phyloP scores from a whole-genome alignment of 306 rosid genomes.

The Hippophae rhamnoides region DNA sequence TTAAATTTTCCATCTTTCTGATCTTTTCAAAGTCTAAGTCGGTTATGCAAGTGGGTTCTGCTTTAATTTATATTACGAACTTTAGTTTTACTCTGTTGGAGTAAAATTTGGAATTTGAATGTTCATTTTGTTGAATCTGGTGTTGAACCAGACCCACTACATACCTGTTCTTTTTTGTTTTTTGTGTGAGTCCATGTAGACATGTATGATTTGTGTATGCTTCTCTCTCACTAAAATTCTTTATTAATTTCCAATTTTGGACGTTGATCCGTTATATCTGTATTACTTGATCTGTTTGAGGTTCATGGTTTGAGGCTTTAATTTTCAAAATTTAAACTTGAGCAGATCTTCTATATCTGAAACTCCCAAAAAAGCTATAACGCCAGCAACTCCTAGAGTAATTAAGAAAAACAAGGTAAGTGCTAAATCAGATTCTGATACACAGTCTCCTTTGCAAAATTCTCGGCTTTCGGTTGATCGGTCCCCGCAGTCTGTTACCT shows the following conservation, averaged over 20 bases:
- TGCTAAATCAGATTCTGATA: slow-evolving; percentile 60
- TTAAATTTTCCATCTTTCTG: background rate
- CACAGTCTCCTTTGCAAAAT: slow-evolving; percentile 67
- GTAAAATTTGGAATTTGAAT: no score
- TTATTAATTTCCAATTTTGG: no score
- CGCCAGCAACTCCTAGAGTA: slow-evolving; percentile 64
- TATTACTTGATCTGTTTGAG: no score
- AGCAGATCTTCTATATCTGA: slow-evolving; percentile 57
- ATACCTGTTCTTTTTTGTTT: no score
- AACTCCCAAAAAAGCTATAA: slow-evolving; percentile 3
- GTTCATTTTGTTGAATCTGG: no score
- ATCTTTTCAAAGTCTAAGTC: background rate
- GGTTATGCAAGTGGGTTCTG: slow-evolving; percentile 6
- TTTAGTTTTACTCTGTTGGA: no score
- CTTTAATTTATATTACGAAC: no score
- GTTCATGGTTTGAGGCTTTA: slow-evolving; percentile 6
- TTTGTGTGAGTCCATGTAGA: no score
- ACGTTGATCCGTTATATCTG: no score
- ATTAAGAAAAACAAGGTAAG: slow-evolving; percentile 50
- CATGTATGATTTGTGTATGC: no score
- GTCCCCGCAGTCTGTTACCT: slow-evolving; percentile 56
- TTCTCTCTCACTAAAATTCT: no score
- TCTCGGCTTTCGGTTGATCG: slow-evolving; percentile 67
- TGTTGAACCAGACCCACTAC: no score
- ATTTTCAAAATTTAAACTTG: slow-evolving; percentile 25